Base-by-base conservation (phyloP, 2,329 filamentous ascomycete genomes). In the Fusarium nanum region DNA sequence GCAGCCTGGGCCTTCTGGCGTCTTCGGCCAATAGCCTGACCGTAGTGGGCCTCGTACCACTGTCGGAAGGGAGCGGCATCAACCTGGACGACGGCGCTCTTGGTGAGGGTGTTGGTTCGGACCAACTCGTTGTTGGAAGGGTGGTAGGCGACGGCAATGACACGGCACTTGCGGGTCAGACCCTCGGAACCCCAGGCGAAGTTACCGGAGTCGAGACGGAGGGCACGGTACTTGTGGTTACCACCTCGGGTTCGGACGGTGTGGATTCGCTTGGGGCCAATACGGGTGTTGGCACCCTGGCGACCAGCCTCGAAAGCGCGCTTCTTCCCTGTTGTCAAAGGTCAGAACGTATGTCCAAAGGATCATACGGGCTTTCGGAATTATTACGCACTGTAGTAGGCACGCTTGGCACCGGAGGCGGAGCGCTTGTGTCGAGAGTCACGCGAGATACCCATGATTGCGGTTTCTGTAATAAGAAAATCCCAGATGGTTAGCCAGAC, bases 21-120 rank as follows among this genome's bases (percentile, higher is more conserved):
- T 86, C 92, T 92, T 80, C 94, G 93, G 83, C 96, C 96, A 73
- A 99, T 83, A 79, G 88, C 79, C 85, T 93, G 89, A 82, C 96
- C 96, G 90, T 99, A 99, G 92, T 99, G 96, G 78, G 96, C 93
- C 91, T 99, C 96, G 87, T 97, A 99, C 96, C 96, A 99, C 88
- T 98, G 95, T 84, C 96, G 90, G 93, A 99, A 99, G 77, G 96
- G 96, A 73, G 96, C 93, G 79, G 97, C 96, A 85, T 99, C 96
- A 86, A 99, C 88, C 89, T 99, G 96, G 84, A 99, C 93, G 81
- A 99, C 93, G 87, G 96, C 96, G 82, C 93, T 93, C 88, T 94
- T 97, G 89, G 96, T 99, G 84, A 99, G 90, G 88, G 96, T 98
- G 92, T 99, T 99, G 86, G 96, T 99, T 83, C 96, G 96, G 89